Base-by-base conservation (phyloP, 805 yeast species). In the Starmerella vaccinii region DNA sequence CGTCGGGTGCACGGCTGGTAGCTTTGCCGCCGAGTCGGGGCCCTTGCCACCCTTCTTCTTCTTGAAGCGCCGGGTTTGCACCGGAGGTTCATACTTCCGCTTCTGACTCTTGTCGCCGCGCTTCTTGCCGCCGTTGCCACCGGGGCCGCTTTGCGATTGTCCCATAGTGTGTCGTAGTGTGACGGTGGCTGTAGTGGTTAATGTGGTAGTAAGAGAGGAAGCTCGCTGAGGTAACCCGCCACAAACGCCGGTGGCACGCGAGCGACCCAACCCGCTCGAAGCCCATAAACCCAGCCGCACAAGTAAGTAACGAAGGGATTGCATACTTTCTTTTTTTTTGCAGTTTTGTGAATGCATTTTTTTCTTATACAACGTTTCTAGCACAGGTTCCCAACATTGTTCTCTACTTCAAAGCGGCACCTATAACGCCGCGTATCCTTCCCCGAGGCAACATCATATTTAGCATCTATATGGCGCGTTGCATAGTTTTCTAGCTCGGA, bases 1-100 rank as follows among this genome's bases (percentile, higher is more conserved):
- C 61, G 81, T 84, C 47, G 98, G 98, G 62, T 81, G 77, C 34
- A 92, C 94, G 44, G 76, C 75, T 4, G 98, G 98, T 56, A 92
- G 76, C 63, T 82, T 87, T 39, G 81, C 86, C 23, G 94, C 84
- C 49, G 86, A 85, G 48, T 92, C 95, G 7, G 95, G 95, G 46
- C 78, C 77, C 74, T 82, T 87, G 74, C 92, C 81, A 72, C 85
- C 84, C 65, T 68, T 71, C 76, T 87, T 89, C 68, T 86, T 84
- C 51, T 95, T 95, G 62, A 87, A 84, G 47, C 52, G 55, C 58
- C 89, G 81, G 6, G 95, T 82, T 69, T 90, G 94, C 54, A 90
- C 97, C 15, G 98, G 98, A 32, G 98, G 97, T 69, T 92, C 98
- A 68, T 90, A 92, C 50, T 58, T 58, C 47, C 53, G 56, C 73